phyloP scores from a whole-genome alignment of 2,329 filamentous ascomycete genomes.

The Balansia obtecta region DNA sequence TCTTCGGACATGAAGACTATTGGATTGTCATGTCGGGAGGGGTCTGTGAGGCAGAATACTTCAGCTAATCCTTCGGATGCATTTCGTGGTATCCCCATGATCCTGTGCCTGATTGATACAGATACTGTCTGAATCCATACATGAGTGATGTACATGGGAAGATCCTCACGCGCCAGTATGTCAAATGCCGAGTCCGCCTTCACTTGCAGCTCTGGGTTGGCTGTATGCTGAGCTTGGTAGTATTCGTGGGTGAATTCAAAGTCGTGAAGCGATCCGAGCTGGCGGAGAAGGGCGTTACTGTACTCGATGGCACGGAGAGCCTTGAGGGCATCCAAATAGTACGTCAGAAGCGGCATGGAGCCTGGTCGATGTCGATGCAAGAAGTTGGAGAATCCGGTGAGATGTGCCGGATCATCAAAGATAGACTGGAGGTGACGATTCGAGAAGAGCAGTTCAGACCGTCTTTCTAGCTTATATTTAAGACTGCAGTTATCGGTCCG shows the following conservation, averaged over 20 bases:
- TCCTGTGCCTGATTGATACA: conserved; percentile 50
- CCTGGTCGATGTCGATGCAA: conserved; percentile 45
- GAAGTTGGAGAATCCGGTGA: conserved; percentile 56
- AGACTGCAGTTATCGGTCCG: conserved; percentile 3
- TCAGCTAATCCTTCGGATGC: conserved; percentile 62
- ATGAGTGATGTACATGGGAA: conserved; percentile 60
- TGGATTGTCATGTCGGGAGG: conserved; percentile 57
- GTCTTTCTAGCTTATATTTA: conserved; percentile 43
- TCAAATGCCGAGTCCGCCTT: conserved; percentile 53
- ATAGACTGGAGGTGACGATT: conserved; percentile 52
- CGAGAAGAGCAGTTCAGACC: conserved; percentile 54
- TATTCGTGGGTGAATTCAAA: conserved; percentile 8
- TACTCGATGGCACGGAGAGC: conserved; percentile 59
- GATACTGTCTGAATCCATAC: conserved; percentile 56
- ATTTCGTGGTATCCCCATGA: conserved; percentile 54
- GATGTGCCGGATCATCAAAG: conserved; percentile 48
- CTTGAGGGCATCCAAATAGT: conserved; percentile 61
- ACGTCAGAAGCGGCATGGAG: conserved; percentile 54
- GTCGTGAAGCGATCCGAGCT: conserved; percentile 6
- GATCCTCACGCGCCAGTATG: conserved; percentile 49
- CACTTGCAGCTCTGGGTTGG: conserved; percentile 45
- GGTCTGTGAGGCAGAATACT: conserved; percentile 65
- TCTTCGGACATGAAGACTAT: conserved; percentile 68
- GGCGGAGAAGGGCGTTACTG: conserved; percentile 40
- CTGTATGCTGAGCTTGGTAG: conserved; percentile 22